A percentile compares a stretch with the other conserved stretches of the same genome.
These are phyloP conservation scores for Canna indica DNA, from an alignment of 176 grass and related monocot species.

Conservation along the genomic window DNA sequence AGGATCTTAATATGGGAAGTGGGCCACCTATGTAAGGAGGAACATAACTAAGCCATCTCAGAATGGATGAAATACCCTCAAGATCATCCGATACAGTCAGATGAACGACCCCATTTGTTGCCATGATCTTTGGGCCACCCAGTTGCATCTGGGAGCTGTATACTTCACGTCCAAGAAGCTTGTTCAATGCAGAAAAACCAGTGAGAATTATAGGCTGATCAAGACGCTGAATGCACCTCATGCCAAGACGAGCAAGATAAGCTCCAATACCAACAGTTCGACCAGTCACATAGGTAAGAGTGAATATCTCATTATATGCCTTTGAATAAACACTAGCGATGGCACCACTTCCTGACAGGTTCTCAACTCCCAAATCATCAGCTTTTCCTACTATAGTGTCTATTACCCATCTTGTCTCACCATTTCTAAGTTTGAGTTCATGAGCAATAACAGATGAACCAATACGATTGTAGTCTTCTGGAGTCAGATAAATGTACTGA, in stretches of 20 bases:
- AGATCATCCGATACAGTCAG: constrained; percentile 95
- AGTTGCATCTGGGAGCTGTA: constrained; percentile 99
- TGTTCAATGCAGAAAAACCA: constrained; percentile 85
- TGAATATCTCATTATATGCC: constrained; percentile 93
- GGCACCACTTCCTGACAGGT: constrained; percentile 88
- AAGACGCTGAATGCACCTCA: constrained; percentile 96
- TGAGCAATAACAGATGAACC: constrained; percentile 83
- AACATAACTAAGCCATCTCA: constrained; percentile 98
- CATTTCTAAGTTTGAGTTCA: constrained; percentile 73
- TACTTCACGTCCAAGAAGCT: constrained; percentile 94
- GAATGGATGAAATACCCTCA: constrained; percentile 87
- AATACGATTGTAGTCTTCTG: constrained; percentile 61
- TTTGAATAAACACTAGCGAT: constrained; percentile 92
- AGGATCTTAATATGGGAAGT: constrained; percentile 65
- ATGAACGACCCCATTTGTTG: constrained; percentile 95
- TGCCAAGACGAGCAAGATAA: constrained; percentile 92
- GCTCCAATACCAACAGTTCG: constrained; percentile 92
- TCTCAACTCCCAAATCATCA: constrained; percentile 90
- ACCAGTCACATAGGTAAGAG: constrained; percentile 93
- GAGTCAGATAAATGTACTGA: constrained; percentile 88
- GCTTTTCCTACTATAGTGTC: constrained; percentile 91
- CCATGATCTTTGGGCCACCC: constrained; percentile 99
- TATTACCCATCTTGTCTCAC: constrained; percentile 86
- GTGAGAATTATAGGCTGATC: constrained; percentile 96
- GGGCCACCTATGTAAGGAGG: constrained; percentile 82